Conservation (phyloP, 768 basidiomycete species). For the Gloeopeniophorella convolvens region DNA sequence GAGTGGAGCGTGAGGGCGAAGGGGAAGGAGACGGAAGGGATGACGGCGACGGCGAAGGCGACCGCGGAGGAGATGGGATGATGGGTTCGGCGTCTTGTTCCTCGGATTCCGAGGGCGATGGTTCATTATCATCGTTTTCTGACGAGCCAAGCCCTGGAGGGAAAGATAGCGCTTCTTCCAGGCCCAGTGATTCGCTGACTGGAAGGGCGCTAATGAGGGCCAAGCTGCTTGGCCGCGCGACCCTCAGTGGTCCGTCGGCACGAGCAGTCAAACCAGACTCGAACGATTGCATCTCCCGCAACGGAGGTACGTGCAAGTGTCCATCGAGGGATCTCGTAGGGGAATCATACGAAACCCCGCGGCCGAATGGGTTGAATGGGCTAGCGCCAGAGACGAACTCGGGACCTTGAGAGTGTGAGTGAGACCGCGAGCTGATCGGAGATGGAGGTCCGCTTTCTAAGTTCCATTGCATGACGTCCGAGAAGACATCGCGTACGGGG, state of each 20-base stretch:
- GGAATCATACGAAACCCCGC: slow-evolving; percentile 53
- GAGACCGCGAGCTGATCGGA: slow-evolving; percentile 32
- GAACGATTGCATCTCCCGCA: slow-evolving; percentile 86
- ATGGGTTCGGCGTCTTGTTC: slow-evolving; percentile 6
- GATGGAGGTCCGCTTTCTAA: slow-evolving; percentile 31
- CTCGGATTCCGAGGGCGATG: slow-evolving; percentile 6
- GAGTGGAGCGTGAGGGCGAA: slow-evolving; percentile 15
- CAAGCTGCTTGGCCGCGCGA: neutral
- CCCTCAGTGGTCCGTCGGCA: slow-evolving; percentile 32
- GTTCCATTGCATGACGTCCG: slow-evolving; percentile 59
- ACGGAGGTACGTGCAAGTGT: slow-evolving; percentile 34
- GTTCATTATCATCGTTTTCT: slow-evolving; percentile 10
- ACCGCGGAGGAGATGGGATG: slow-evolving; percentile 8
- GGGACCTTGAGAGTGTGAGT: slow-evolving; percentile 2
- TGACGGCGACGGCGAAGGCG: slow-evolving; percentile 5
- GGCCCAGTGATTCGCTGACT: neutral
- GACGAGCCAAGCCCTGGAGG: slow-evolving; percentile 1
- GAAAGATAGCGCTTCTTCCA: neutral
- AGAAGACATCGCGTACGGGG: slow-evolving; percentile 49
- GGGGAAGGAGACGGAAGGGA: too few relatives aligned
- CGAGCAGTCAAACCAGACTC: slow-evolving; percentile 76
- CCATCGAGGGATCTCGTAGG: slow-evolving; percentile 42
- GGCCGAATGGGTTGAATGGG: slow-evolving; percentile 56
- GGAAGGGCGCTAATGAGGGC: neutral
- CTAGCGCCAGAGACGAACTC: slow-evolving; percentile 21